Base-by-base conservation (phyloP, 495 filamentous ascomycete species). In the Penicillium odoratum region DNA sequence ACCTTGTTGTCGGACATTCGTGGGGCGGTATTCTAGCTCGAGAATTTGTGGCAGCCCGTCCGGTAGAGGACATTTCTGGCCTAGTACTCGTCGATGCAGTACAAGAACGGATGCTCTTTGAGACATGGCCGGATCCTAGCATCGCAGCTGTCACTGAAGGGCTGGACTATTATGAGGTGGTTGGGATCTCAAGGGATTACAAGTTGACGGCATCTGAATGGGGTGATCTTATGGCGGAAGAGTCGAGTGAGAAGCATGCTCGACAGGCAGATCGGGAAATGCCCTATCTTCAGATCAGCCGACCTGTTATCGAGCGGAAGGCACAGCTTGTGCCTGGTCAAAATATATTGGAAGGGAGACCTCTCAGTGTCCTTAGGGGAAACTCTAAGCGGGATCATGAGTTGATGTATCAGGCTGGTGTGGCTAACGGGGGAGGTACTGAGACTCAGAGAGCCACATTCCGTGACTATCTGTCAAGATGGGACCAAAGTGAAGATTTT, bases 21-120 rank as follows among this genome's bases (percentile, higher is more conserved):
- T 57, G 55, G 55, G 55, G 55, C 13, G 55, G 55, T 4, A 57
- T 50, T 18, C 47, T 57, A 9, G 46, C 55, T 3, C 55, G 55
- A 3, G 55, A 57, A 21, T 57, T 57, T 21, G 4, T 57, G 4
- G 55, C 55, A 9, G 13, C 55, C 11, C 46, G 47, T 5, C 18
- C 18, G 2, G 3, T 21, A 6, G 36, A 57, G 46, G 46, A 16
- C 15, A 51, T 57, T 25, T 57, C 33, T 11, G 55, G 55, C 6
- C 8, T 57, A 25, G 47, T 57, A 4, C 7, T 57, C 2, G 21
- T 57, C 11, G 55, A 57, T 26, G 25, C 55, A 11, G 55, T 57
- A 13, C 55, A 57, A 25, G 55, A 57, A 9, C 55, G 47, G 1
- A 57, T 57, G 55, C 55, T 30, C 5, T 57, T 57, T 38, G 47